Conservation (phyloP, 2,329 filamentous ascomycete species). For the Ceratocystis huliohia region DNA sequence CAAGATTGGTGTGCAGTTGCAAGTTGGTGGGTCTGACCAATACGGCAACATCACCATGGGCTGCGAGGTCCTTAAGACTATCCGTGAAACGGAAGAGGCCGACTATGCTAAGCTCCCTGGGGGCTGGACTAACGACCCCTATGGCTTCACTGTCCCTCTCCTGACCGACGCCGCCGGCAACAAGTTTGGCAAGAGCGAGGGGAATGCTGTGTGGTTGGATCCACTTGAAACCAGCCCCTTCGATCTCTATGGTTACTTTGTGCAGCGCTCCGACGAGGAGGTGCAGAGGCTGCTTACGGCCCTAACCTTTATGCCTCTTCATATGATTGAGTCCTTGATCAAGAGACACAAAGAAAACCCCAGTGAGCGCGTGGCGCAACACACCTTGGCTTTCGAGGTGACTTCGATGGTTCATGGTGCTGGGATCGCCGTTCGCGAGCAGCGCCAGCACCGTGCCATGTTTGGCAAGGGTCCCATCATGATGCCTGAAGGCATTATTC, state of each 20-base stretch:
- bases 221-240: constrained; percentile 65
- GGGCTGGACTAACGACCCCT: constrained; percentile 43
- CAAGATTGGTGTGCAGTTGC: constrained; percentile 57
- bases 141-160: constrained; percentile 83
- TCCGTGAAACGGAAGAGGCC: constrained; percentile 46
- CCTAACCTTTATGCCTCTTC: constrained; percentile 73
- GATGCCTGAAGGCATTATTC: constrained; percentile 18
- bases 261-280: constrained; percentile 68
- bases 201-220: constrained; percentile 90
- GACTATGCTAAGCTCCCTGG: constrained; percentile 31
- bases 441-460: constrained; percentile 39
- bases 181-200: constrained; percentile 91
- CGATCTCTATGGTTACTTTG: constrained; percentile 83
- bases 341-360: constrained; percentile 53
- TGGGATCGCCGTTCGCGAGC: constrained; percentile 49
- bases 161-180: constrained; percentile 72
- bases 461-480: constrained; percentile 30
- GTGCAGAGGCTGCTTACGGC: constrained; percentile 73
- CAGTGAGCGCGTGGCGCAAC: constrained; percentile 64
- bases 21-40: constrained; percentile 92
- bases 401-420: constrained; percentile 65
- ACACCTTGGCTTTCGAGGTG: constrained; percentile 70
- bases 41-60: constrained; percentile 92
- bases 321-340: constrained; percentile 57
- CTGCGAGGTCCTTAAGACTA: constrained; percentile 68